Evolutionary conservation across 306 rosid genomes (phyloP).

Genomic region (Echinosophora koreensis): DNA sequence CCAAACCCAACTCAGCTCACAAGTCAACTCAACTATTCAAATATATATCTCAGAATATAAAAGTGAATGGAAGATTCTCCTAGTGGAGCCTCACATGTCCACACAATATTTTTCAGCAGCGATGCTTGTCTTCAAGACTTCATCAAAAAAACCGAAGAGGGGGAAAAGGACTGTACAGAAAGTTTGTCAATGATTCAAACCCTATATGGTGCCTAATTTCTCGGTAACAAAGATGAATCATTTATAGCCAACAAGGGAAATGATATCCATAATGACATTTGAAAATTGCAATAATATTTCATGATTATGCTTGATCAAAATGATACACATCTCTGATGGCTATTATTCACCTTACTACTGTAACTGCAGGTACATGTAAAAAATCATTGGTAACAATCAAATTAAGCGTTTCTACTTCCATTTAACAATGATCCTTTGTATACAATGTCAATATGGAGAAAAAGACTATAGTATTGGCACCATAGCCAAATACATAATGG

Average conservation of each 20-base stretch:
- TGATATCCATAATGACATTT: neutral
- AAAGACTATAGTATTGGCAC: conserved; percentile 12
- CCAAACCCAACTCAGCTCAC: no score
- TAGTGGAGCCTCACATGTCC: neutral
- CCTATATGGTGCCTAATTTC: conserved; percentile 6
- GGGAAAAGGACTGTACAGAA: neutral
- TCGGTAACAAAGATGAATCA: conserved; percentile 8
- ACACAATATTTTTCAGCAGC: neutral
- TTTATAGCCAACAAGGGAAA: neutral
- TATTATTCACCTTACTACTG: neutral
- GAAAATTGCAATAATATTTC: conserved; percentile 31
- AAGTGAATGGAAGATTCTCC: neutral
- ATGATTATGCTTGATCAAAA: conserved; percentile 41
- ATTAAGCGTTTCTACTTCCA: conserved; percentile 27
- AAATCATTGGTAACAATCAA: neutral
- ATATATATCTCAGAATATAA: no score
- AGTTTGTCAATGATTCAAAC: conserved; percentile 8
- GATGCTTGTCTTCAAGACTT: neutral
- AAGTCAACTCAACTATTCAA: no score
- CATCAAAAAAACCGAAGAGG: neutral
- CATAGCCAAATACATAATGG: neutral
- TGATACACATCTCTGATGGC: neutral
- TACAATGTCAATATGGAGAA: conserved; percentile 45
- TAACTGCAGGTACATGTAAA: neutral
- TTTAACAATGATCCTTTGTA: conserved; percentile 28